Evolutionary conservation across 257 asterid species (phyloP), one percentile per base, ranked within the genome.

Genomic region (Nicotiana otophora): DNA sequence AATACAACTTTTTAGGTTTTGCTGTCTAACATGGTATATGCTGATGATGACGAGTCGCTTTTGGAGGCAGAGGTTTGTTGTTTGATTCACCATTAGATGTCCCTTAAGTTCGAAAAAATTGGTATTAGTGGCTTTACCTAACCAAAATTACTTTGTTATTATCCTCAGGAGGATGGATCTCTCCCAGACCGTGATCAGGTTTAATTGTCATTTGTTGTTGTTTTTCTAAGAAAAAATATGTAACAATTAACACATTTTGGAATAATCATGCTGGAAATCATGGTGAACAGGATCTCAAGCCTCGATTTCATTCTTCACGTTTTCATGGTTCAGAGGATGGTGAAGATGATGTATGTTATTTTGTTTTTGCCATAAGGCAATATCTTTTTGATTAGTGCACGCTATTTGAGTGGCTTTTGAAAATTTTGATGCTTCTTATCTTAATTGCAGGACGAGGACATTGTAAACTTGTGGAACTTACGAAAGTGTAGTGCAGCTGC

Each of bases 131-230:
- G 81, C 82, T 54, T 82, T 81, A 80, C 80, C 81, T 85, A 70
- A 70, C 87, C 72, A 72, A 58, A 69, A 42, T 53, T 53, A 17
- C 78, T 42, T 42, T 64, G 75, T 89, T 89, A 86, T 89, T 89
- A 86, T 42, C 12, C 51, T 42, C 94, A 96, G 99, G 99, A 94
- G 87, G 99, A 96, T 84, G 98, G 98, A 84, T 96, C 98, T 74
- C 89, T 89, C 80, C 98, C 99, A 77, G 99, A 96, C 80, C 86
- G 97, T 78, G 99, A 96, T 81, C 98, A 96, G 99, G 99, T 96
- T 87, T 80, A 20, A 10, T 81, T 28, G 79, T 77, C 81, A 81
- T 75, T 48, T 76, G 79, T 82, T 85, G 4, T 63, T 34, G 51
- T 30, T 26, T 23, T 2, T 46, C 65, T 67, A 60, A 51, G 17